Percentiles rank a stretch among this genome's conserved stretches.
These are phyloP conservation scores for Mollisia scopiformis DNA, from an alignment of 2,329 filamentous ascomycete genomes.

Conservation along the genomic window DNA sequence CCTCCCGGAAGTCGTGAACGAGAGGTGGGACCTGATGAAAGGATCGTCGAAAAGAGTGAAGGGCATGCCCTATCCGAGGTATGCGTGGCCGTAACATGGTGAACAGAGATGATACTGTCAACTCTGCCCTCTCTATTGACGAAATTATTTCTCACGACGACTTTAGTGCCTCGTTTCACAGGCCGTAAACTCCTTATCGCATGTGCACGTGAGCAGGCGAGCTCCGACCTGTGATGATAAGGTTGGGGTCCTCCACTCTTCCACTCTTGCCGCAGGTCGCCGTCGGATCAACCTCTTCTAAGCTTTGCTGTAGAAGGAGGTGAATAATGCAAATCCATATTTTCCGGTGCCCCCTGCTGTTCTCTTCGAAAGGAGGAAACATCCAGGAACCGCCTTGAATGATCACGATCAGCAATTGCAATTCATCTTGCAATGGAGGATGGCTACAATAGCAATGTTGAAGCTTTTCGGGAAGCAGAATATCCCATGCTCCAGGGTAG, in stretches of 20 bases:
- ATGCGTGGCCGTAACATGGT: constrained; percentile 38
- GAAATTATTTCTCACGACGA: constrained; percentile 3
- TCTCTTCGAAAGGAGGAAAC: constrained; percentile 18
- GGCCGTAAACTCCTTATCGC: background rate
- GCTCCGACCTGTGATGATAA: constrained; percentile 16
- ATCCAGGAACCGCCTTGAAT: constrained; percentile 22
- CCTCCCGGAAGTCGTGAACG: constrained; percentile 48
- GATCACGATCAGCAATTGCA: background rate
- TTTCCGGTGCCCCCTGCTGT: constrained; percentile 16
- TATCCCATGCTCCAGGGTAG: constrained; percentile 73
- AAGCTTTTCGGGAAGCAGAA: constrained; percentile 59
- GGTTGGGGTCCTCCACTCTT: constrained; percentile 7
- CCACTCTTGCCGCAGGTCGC: constrained; percentile 12
- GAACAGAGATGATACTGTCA: constrained; percentile 15
- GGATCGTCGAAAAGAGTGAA: constrained; percentile 40
- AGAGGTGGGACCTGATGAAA: constrained; percentile 53
- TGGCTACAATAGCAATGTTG: constrained; percentile 61
- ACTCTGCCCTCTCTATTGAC: background rate
- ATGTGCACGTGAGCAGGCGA: constrained; percentile 20
- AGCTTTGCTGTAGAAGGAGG: constrained; percentile 1
- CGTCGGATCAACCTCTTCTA: constrained; percentile 1
- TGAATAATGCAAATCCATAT: constrained; percentile 25
- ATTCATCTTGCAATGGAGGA: constrained; percentile 23
- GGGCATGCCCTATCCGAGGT: constrained; percentile 30
- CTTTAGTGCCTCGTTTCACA: constrained; percentile 7